Evolutionary conservation across 164 flowering plant species (phyloP), one percentile per base, ranked within the genome.

Genomic region (Cinnamomum micranthum): DNA sequence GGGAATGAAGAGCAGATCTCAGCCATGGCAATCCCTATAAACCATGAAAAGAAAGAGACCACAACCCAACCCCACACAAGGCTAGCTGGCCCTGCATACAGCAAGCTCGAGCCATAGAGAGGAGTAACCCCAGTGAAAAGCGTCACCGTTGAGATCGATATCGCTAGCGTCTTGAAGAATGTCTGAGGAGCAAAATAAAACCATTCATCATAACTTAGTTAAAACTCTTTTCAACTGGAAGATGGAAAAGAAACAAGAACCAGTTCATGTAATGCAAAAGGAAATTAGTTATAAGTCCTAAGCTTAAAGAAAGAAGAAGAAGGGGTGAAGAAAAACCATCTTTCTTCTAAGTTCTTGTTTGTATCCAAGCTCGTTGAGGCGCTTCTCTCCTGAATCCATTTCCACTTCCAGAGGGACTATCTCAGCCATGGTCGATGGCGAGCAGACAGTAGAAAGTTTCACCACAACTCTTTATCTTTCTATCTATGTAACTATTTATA

Each of bases 1-100:
- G 90, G 95, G 67, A 90, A 90, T 62, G 92, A 90, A 28, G 95
- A 90, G 77, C 95, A 90, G 76, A 90, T 90, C 73, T 90, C 92
- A 55, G 95, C 89, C 91, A 90, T 90, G 27, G 92, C 88, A 27
- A 89, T 69, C n/a, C 91, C 93, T 52, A 91, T 91, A 68, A 86
- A 88, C 84, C 88, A 87, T 33, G 95, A 87, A 86, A 91, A 89
- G 85, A 89, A 87, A 3, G 95, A 79, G 2, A 91, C 92, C 12
- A 89, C 83, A 14, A 87, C 81, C 90, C 88, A 89, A 58, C 92
- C 95, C 92, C 92, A 88, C 2, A 91, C 90, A 19, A 89, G 88
- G 62, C 80, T 79, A 0, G 92, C 91, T 2, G 93, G 93, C 4
- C 93, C 93, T 24, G 87, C 88, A 76, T 90, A 90, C 6, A 71